Conservation (phyloP, 768 basidiomycete species). For the Rickenella mellea region DNA sequence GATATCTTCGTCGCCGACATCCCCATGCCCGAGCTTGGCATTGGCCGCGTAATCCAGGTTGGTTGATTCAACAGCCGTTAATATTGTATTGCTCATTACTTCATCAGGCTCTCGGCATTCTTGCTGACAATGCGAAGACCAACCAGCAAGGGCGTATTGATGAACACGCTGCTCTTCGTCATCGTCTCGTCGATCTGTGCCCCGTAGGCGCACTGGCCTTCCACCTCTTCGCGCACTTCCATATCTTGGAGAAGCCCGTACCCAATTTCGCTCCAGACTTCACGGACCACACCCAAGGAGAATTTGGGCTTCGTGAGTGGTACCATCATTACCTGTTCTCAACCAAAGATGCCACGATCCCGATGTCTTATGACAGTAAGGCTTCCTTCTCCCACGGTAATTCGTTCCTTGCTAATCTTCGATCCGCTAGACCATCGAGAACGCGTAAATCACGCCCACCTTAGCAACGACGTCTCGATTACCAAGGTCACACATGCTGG, state of each 20-base stretch:
- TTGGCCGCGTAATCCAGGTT: too few species aligned
- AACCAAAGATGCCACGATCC: neutral
- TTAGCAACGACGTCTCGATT: conserved; percentile 14
- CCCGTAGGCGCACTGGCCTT: conserved; percentile 18
- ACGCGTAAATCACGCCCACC: conserved; percentile 16
- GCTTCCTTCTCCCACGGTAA: neutral
- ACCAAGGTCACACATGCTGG: conserved; percentile 23
- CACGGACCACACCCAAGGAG: conserved; percentile 10
- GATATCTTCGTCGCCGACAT: too few species aligned
- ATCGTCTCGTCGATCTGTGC: conserved; percentile 20
- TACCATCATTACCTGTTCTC: conserved; percentile 18
- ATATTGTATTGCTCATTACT: too few species aligned
- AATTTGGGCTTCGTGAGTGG: conserved; percentile 21
- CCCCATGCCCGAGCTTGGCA: too few species aligned
- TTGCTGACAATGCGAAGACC: conserved; percentile 22
- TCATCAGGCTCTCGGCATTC: conserved; percentile 20
- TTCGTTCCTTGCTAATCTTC: neutral
- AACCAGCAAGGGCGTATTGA: conserved; percentile 22
- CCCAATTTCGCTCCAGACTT: conserved; percentile 22
- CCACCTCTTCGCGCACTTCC: conserved; percentile 20
- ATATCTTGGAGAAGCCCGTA: conserved; percentile 12
- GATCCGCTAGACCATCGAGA: conserved; percentile 17
- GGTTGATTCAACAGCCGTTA: too few species aligned
- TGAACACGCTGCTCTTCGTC: conserved; percentile 21
- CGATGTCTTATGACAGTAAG: conserved; percentile 24